These are phyloP conservation scores for Triticum urartu DNA, from an alignment of 176 grass and related monocot species.

Conservation along the genomic window DNA sequence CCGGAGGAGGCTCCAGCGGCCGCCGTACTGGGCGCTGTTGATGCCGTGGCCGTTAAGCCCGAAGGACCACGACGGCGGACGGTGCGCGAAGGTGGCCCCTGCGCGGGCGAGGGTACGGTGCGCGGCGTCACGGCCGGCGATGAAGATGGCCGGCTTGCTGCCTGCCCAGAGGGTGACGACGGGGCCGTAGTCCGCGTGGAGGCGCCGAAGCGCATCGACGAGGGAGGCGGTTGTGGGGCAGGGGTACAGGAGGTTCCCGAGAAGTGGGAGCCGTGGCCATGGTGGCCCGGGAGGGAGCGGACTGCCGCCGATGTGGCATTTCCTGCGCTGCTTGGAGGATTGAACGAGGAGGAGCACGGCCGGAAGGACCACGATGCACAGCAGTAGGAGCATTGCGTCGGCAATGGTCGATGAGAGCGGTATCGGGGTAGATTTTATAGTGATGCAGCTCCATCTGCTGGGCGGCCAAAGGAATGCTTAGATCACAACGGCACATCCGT, in stretches of 20 bases:
- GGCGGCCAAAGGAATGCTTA: no score
- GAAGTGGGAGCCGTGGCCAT: background rate
- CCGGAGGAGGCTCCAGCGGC: conserved; percentile 16
- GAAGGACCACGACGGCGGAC: background rate
- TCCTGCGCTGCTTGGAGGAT: background rate
- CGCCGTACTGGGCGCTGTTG: conserved; percentile 19
- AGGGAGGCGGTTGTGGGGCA: background rate
- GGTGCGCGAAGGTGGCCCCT: conserved; percentile 3
- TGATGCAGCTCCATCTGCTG: no score
- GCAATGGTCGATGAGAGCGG: background rate
- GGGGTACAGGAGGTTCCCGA: background rate
- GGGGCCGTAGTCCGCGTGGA: conserved; percentile 6
- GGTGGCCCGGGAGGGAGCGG: background rate
- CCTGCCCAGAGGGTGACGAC: conserved; percentile 14
- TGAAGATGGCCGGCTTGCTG: conserved; percentile 3
- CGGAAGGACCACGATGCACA: background rate
- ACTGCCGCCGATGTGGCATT: background rate
- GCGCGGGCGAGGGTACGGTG: conserved; percentile 12
- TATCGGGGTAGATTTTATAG: no score
- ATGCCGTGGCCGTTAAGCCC: background rate
- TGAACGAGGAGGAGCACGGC: background rate
- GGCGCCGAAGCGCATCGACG: background rate
- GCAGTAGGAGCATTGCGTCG: background rate
- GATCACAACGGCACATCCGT: no score
- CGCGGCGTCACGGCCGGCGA: background rate